Evolutionary conservation across 1,284 basidiomycete genomes (phyloP), one percentile per base, ranked within the genome.

Genomic region (Porogramme epimiltina): DNA sequence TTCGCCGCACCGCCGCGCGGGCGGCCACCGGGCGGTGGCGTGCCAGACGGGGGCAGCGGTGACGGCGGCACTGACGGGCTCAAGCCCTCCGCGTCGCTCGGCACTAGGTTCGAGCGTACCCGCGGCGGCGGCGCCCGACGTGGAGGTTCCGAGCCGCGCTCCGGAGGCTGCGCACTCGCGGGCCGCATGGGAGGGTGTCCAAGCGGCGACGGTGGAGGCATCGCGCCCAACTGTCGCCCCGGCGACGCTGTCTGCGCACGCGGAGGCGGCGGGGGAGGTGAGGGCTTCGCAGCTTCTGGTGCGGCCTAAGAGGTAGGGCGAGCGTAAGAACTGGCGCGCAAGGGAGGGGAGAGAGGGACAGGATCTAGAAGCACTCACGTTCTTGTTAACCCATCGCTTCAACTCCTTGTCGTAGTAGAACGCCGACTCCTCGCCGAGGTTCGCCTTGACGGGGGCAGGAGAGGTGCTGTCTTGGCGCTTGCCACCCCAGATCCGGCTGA

Each of bases 321-420:
- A 60, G 1, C 10, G 52, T 10, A 57, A 42, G 19, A n/a, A n/a
- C n/a, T n/a, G n/a, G n/a, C n/a, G n/a, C n/a, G n/a, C n/a, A 4
- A 38, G 9, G n/a, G 23, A 4, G 13, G 1, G 3, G 2, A 36
- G 5, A 10, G 16, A 38, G n/a, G 25, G 1, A 10, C 2, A 31
- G 39, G 10, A 44, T 13, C 13, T 31, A 13, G 34, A 37, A 22
- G 31, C 8, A 55, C 79, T 68, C 60, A 92, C 93, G 72, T 91
- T 95, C 73, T 91, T 95, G 71, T 98, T 95, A 19, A 99, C 88
- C 97, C 97, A 99, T 56, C 89, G 84, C 72, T 97, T 97, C 56
- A 90, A 81, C 20, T 98, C 94, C 63, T 91, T 87, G 70, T 99
- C 97, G 68, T 92, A 99, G 62, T 94, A 91, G 74, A 99, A 96